Evolutionary conservation across 257 asterid species (phyloP), one percentile per base, ranked within the genome.

Genomic region (Solanum sejunctum): DNA sequence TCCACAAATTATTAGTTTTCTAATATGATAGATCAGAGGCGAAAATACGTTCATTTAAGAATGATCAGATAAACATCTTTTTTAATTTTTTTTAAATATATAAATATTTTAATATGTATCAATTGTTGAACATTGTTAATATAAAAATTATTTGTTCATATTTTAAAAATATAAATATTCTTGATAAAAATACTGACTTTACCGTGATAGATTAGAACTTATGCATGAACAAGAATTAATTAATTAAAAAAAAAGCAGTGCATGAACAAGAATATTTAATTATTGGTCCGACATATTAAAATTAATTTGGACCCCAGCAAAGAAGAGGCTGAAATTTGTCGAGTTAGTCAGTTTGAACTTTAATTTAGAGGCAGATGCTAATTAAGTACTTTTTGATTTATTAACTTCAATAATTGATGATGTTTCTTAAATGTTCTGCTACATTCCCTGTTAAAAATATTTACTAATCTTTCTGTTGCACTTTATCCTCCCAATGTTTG

Each of bases 1-100:
- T 7, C 36, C 18, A 5, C 70, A 23, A 23, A 28, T 28, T 2
- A 23, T 61, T 12, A 23, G 32, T 26, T 0, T 64, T 18, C 61
- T 15, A 13, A 4, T 60, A 10, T 21, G 10, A 21, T 64, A 6
- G 4, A 64, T 12, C 4, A 28, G 2, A 28, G 32, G 32, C 2
- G 2, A 2, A 28, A 1, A 0, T 28, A 2, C 0, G 2, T 28
- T 28, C 32, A 2, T 28, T 0, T 2, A 28, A 28, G 2, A 2
- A 2, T 28, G 32, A 2, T 28, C 2, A 28, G 2, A 28, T 28
- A 2, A 28, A 28, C 0, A 28, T 28, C 0, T 2, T 28, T 28
- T 1, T 28, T 28, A 28, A 1, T 28, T 28, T 28, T 28, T 28
- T 28, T 28, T 2, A 2, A 28, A 28, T 28, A 28, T 28, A 28